Base-by-base conservation (phyloP, 2,329 filamentous ascomycete genomes). In the Claviceps humidiphila region DNA sequence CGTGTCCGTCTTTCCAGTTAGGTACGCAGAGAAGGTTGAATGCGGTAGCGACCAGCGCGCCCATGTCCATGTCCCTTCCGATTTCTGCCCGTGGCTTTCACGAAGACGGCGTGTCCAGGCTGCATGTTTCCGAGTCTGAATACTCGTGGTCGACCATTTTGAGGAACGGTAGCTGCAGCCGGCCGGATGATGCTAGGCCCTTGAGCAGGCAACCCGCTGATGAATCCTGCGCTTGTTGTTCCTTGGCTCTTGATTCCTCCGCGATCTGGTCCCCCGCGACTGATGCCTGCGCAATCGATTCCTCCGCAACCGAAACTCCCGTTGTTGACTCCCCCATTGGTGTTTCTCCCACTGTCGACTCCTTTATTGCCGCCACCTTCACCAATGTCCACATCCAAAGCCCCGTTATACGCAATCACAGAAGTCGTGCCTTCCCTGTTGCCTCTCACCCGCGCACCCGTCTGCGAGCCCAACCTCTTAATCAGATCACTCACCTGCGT, bases 321-420 rank as follows among this genome's bases (percentile, higher is more conserved):
- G 16, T 17, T 20, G n/a, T 41, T 41, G 40, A 41, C 17, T 41
- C 6, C 46, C 24, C 30, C 46, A 16, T n/a, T n/a, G n/a, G 20
- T 47, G 11, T 5, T 22, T 43, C 17, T 24, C 11, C 11, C 30
- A 6, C 11, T 8, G 41, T 39, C 11, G 30, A 34, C 17, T 2
- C 39, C n/a, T 20, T 26, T 5, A 17, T 38, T 46, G 17, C 14
- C 42, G 20, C 0, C 42, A 56, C 66, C n/a, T n/a, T 41, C 39
- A 41, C 5, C 40, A 20, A n/a, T 9, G 6, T 9, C 40, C n/a
- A n/a, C 40, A 41, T 9, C n/a, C n/a, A 20, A 17, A 17, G 17
- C 63, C 53, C 76, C 77, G 63, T 81, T 81, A 69, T 79, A 79
- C 60, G 75, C 78, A 58, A 81, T 81, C 56, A 74, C 60, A 58